Evolutionary conservation across 2,329 filamentous ascomycete genomes (phyloP), one percentile per base, ranked within the genome.

Genomic region (Stromatinia cepivora): DNA sequence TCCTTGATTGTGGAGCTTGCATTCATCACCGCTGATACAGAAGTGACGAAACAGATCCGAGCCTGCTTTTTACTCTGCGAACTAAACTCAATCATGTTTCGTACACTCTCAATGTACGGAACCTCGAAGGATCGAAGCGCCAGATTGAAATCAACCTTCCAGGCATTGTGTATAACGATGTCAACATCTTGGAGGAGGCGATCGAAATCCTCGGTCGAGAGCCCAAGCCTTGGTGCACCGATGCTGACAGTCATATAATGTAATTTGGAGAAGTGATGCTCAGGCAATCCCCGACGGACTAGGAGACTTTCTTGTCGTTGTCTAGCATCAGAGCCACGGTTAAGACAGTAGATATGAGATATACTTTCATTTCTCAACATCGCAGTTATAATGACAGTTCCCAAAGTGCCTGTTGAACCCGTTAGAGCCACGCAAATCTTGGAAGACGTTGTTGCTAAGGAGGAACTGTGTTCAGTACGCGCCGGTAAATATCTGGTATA

Each of bases 321-420:
- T 15, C 36, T 15, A 20, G 62, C 62, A 11, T 28, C 11, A 34
- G 59, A 22, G 36, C 71, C 71, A n/a, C 84, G 80, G 75, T 86
- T 86, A 31, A 86, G 77, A 67, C 83, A 85, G 67, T 83, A 78
- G 46, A 86, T 75, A 70, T 81, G 82, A 52, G 76, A 74, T 11
- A 85, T 79, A 36, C 57, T 65, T 5, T 68, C 53, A 6, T 71
- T 69, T 0, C 79, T 76, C 28, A 76, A 75, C 31, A 83, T 75
- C 15, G 74, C 54, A 65, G 82, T 76, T 7, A 86, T 78, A 52
- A 85, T 76, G 72, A 84, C 84, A 3, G 79, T 81, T 0, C 84
- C 84, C n/a, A 86, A 72, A 11, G 81, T 82, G 6, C 84, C 84
- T 0, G 84, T 85, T 5, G 81, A 82, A 13, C 82, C 84, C 0